A percentile compares a stretch with the other conserved stretches of the same genome.
Evolutionary conservation across 2,329 filamentous ascomycete genomes (phyloP).

Genomic region (Alternaria incomplexa): DNA sequence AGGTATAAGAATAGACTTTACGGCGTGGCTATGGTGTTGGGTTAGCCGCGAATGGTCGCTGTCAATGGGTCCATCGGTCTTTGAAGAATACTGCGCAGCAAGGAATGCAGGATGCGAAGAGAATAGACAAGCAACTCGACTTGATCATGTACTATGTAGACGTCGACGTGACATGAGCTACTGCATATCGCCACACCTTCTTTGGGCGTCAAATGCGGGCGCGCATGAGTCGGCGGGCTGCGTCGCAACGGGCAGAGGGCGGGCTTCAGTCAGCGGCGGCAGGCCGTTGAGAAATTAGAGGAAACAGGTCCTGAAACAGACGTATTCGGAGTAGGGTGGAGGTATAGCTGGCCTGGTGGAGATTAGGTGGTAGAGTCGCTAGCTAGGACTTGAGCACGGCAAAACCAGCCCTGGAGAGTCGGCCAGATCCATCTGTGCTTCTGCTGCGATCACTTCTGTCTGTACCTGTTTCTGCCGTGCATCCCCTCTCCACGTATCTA

Average conservation of each 20-base stretch:
- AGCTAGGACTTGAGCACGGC: background rate
- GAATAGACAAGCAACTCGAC: background rate
- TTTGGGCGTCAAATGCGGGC: slow-evolving; percentile 10
- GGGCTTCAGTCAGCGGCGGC: slow-evolving; percentile 1
- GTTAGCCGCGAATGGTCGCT: background rate
- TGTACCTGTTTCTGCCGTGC: background rate
- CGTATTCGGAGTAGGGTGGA: slow-evolving; percentile 1
- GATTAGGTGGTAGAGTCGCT: background rate
- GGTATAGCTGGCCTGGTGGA: slow-evolving; percentile 1
- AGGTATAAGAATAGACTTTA: background rate
- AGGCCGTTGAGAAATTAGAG: slow-evolving; percentile 12
- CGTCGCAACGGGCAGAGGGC: background rate
- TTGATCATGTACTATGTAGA: background rate
- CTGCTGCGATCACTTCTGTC: background rate
- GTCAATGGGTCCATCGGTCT: no score
- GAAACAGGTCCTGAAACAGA: slow-evolving; percentile 5
- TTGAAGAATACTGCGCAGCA: no score
- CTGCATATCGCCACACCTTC: slow-evolving; percentile 1
- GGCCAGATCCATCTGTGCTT: background rate
- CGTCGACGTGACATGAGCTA: background rate
- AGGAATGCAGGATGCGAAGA: no score
- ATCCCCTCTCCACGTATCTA: background rate
- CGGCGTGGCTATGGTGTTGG: background rate
- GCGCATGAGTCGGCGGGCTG: slow-evolving; percentile 11
- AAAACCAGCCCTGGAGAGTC: background rate